phyloP scores from a whole-genome alignment of 805 yeast species.

The Groenewaldozyma salmanticensis region DNA sequence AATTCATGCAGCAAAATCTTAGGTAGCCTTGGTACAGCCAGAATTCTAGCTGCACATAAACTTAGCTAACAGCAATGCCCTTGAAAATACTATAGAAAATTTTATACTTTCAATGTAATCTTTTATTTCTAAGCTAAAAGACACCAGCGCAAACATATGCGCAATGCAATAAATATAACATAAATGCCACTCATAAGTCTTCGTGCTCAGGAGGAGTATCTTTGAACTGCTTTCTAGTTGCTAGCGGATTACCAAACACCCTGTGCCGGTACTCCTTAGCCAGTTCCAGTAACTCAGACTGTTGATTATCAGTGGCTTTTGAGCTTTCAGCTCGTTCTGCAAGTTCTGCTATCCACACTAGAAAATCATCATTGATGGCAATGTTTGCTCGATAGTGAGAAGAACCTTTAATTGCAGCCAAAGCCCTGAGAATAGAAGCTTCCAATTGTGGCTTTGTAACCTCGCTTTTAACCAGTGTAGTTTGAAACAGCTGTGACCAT shows the following conservation, averaged over 20 bases:
- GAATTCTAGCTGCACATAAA: no score
- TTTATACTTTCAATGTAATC: no score
- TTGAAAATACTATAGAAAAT: no score
- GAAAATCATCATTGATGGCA: slow-evolving; percentile 35
- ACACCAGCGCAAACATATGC: no score
- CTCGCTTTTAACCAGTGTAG: neutral
- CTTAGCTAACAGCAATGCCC: no score
- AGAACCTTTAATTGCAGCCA: slow-evolving; percentile 22
- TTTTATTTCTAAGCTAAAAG: no score
- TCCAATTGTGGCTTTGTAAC: neutral
- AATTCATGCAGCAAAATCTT: no score
- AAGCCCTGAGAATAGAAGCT: slow-evolving; percentile 3
- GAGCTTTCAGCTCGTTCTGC: slow-evolving; percentile 7
- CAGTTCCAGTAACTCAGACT: slow-evolving; percentile 2
- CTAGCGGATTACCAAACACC: slow-evolving; percentile 72
- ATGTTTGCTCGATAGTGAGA: slow-evolving; percentile 24
- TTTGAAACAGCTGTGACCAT: slow-evolving; percentile 8
- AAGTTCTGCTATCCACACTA: slow-evolving; percentile 55
- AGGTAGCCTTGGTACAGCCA: no score
- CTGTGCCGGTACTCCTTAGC: slow-evolving; percentile 43
- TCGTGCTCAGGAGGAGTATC: slow-evolving; percentile 1
- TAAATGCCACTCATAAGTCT: neutral
- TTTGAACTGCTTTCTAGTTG: slow-evolving; percentile 43
- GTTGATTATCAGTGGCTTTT: slow-evolving; percentile 1
- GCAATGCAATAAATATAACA: no score